These are phyloP conservation scores for Leccinellum luteum DNA, from an alignment of 768 basidiomycete genomes.

Conservation along the genomic window DNA sequence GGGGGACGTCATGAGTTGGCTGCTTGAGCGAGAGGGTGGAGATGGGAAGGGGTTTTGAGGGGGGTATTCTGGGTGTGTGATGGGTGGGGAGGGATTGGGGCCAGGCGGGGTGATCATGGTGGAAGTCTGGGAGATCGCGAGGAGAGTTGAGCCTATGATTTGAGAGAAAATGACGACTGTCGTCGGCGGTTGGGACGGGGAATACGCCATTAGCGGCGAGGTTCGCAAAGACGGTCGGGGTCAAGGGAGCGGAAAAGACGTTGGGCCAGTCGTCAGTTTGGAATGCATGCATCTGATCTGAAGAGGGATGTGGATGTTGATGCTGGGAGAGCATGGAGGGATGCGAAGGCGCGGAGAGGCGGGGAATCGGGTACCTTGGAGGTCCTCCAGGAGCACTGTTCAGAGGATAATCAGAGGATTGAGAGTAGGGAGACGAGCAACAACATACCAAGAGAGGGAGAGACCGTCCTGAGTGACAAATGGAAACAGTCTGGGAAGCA, in stretches of 20 bases:
- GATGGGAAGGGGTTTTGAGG: conserved; percentile 32
- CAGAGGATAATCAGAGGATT: background rate
- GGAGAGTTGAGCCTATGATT: conserved; percentile 16
- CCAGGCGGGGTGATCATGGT: conserved; percentile 28
- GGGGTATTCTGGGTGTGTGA: conserved; percentile 26
- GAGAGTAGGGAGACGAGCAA: background rate
- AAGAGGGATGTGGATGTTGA: conserved; percentile 1
- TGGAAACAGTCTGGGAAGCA: too few relatives aligned
- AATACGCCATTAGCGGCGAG: conserved; percentile 61
- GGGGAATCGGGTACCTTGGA: background rate
- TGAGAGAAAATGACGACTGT: conserved; percentile 25
- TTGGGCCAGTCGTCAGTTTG: conserved; percentile 48
- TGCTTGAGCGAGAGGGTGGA: conserved; percentile 13
- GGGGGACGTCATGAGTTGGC: conserved; percentile 18
- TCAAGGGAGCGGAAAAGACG: conserved; percentile 60
- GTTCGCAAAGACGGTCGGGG: conserved; percentile 58
- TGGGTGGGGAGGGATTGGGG: conserved; percentile 21
- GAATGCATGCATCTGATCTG: conserved; percentile 27
- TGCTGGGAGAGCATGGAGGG: conserved; percentile 17
- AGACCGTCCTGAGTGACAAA: too few relatives aligned
- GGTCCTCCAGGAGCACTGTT: background rate
- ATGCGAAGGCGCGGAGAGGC: conserved; percentile 19
- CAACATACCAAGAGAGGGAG: background rate
- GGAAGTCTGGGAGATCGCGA: conserved; percentile 18
- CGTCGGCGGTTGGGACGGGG: conserved; percentile 35